Percentiles rank a stretch among this genome's conserved stretches.
phyloP scores from a whole-genome alignment of 2,329 filamentous ascomycete species.

The Ophiostoma quercus region DNA sequence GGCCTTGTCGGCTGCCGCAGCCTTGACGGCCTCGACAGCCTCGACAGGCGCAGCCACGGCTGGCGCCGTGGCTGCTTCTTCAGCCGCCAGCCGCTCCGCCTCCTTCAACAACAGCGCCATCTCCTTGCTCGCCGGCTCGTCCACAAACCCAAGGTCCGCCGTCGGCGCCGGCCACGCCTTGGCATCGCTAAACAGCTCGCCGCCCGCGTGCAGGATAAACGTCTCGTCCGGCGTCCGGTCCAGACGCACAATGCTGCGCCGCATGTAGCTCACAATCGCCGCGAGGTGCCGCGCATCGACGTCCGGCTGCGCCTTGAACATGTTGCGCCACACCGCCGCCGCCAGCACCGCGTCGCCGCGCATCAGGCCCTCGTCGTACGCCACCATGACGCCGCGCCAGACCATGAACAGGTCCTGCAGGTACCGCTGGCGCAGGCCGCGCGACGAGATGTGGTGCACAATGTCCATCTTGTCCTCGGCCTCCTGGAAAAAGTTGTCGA shows the following conservation, averaged over 20 bases:
- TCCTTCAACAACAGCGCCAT: slow-evolving; percentile 34
- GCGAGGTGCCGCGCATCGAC: slow-evolving; percentile 48
- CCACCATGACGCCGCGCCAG: slow-evolving; percentile 80
- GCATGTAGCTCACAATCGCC: slow-evolving; percentile 54
- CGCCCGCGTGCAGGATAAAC: slow-evolving; percentile 33
- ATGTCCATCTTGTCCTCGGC: slow-evolving; percentile 79
- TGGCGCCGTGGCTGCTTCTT: neutral
- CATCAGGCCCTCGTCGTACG: slow-evolving; percentile 76
- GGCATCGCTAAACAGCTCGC: slow-evolving; percentile 38
- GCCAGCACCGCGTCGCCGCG: slow-evolving; percentile 73
- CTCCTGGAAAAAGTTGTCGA: slow-evolving; percentile 92
- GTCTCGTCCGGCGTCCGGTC: slow-evolving; percentile 47
- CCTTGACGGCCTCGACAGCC: no score
- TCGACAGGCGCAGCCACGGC: neutral
- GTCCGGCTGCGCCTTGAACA: slow-evolving; percentile 66
- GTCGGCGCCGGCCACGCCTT: slow-evolving; percentile 33
- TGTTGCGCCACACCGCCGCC: slow-evolving; percentile 84
- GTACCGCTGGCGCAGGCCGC: slow-evolving; percentile 57
- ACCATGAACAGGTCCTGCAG: slow-evolving; percentile 88
- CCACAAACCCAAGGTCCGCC: slow-evolving; percentile 38
- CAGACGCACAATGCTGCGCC: slow-evolving; percentile 43
- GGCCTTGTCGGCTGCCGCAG: neutral
- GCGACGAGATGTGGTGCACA: slow-evolving; percentile 64
- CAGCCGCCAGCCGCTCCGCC: slow-evolving; percentile 19
- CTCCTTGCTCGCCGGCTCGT: slow-evolving; percentile 38